Conservation (phyloP, 257 asterid genomes). For the Penstemon barbatus region DNA sequence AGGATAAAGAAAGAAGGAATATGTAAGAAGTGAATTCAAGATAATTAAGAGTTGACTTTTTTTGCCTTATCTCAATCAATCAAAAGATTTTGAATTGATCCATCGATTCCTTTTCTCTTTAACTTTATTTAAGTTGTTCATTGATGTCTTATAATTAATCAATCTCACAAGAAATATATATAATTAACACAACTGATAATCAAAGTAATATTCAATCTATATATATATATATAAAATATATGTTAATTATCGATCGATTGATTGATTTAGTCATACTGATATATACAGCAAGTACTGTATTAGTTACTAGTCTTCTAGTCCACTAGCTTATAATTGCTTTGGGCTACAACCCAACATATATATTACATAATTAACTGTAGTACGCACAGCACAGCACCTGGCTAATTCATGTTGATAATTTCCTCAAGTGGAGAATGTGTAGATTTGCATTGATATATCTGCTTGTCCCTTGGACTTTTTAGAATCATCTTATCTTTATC, state of each 20-base stretch:
- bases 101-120: constrained; percentile 16
- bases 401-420: constrained; percentile 9
- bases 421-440: constrained; percentile 30
- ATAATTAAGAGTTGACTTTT: constrained; percentile 26
- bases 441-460: constrained; percentile 35
- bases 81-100: constrained; percentile 24
- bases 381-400: not conserved
- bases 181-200: too few relatives aligned
- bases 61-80: constrained; percentile 24
- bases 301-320: constrained; percentile 3
- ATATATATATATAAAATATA: too few relatives aligned
- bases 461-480: not conserved
- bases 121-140: constrained; percentile 1
- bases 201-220: too few relatives aligned
- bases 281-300: too few relatives aligned
- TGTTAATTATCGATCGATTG: too few relatives aligned
- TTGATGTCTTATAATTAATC: not conserved
- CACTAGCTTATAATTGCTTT: not conserved
- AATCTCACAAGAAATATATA: too few relatives aligned
- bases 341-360: not conserved
- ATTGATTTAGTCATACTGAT: too few relatives aligned
- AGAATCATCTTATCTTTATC: not conserved
- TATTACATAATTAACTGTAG: too few relatives aligned
- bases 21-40: constrained; percentile 18
- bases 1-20: constrained; percentile 16